Base-by-base conservation (phyloP, 208 protist species). In the Strigomonas culicis region DNA sequence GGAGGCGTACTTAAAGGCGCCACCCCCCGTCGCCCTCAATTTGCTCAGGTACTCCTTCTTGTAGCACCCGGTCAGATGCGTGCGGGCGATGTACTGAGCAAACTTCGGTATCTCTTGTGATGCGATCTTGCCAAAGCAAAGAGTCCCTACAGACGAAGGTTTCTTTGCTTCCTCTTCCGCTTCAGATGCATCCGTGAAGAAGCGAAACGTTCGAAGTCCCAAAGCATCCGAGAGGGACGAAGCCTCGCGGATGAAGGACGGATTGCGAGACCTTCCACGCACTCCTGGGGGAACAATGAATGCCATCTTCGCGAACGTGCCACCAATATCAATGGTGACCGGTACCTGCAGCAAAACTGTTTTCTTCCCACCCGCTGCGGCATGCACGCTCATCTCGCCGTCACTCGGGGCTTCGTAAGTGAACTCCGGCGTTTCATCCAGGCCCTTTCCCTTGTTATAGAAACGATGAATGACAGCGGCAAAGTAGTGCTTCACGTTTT, bases 271-370 rank as follows among this genome's bases (percentile, higher is more conserved):
- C 13, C 59, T 56, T 1, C 72, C 31, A 22, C 50, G 66, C 39
- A 59, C 34, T 24, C 68, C 70, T 6, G 90, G 90, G 6, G 88
- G 88, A 65, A 86, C 68, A 28, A 97, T 68, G 58, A 84, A 97
- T 24, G 85, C 79, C n/a, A 97, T 59, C 68, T 97, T 97, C 21
- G 86, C 84, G 64, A 94, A 95, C 28, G 88, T 97, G 46, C 92
- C 92, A 19, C 92, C 92, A 74, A 97, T 95, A 69, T 97, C 92
- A 44, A 97, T 77, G 21, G 81, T 79, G 21, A 89, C 51, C 10
- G 92, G 92, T 21, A 94, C 84, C 27, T 66, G 68, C 22, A 93
- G 62, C 25, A 47, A 31, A 17, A 80, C 52, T n/a, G n/a, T 30
- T 27, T 57, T 63, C 25, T 46, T 25, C 36, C 22, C 25, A 6